These are phyloP conservation scores for Halenospora varia DNA, from an alignment of 495 filamentous ascomycete genomes.

Conservation along the genomic window DNA sequence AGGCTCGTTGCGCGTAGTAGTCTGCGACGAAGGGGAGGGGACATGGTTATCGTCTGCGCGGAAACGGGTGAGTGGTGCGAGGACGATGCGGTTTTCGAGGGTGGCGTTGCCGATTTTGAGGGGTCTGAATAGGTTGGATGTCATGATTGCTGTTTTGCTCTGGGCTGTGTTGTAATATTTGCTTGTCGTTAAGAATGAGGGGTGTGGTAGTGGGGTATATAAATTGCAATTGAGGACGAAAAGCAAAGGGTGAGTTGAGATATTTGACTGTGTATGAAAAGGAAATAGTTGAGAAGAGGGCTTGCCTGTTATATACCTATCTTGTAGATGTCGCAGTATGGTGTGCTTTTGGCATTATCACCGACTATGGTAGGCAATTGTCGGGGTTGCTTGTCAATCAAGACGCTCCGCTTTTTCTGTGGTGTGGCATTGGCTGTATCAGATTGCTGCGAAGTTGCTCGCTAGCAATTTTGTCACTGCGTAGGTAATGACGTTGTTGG, in stretches of 20 bases:
- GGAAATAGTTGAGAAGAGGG: background rate
- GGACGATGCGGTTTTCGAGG: conserved; percentile 38
- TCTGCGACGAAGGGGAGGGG: conserved; percentile 44
- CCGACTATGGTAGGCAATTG: background rate
- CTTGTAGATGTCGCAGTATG: background rate
- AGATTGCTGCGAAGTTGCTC: too few species aligned
- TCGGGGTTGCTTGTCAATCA: too few species aligned
- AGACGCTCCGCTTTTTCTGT: too few species aligned
- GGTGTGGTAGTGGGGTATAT: too few species aligned
- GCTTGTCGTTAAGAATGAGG: too few species aligned
- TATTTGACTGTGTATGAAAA: background rate
- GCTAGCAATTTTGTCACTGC: too few species aligned
- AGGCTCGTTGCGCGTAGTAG: conserved; percentile 62
- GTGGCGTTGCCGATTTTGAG: conserved; percentile 33
- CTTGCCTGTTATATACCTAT: too few species aligned
- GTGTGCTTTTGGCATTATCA: background rate
- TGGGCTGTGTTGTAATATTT: too few species aligned
- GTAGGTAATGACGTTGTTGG: too few species aligned
- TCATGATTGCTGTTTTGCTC: background rate
- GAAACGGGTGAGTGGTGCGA: conserved; percentile 47
- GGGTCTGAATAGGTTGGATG: conserved; percentile 34
- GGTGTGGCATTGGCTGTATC: too few species aligned
- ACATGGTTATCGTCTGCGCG: conserved; percentile 39
- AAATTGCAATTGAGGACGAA: too few species aligned
- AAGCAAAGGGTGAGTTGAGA: too few species aligned